phyloP scores from a whole-genome alignment of 345 rosid species.

The Pistacia integerrima region DNA sequence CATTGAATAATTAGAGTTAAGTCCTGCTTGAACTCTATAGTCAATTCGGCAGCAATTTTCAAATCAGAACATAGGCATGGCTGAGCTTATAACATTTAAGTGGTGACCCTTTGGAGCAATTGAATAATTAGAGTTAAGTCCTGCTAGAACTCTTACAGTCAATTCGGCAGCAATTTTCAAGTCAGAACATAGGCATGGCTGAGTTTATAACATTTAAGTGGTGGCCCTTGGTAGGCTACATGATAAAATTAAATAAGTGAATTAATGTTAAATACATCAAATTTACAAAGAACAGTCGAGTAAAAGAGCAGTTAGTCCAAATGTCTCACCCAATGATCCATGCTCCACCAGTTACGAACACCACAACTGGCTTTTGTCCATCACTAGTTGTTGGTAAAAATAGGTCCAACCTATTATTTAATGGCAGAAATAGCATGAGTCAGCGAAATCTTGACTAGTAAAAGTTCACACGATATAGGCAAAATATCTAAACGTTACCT shows the following conservation, averaged over 20 bases:
- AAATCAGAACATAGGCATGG: background rate
- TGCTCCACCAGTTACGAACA: slow-evolving; percentile 96
- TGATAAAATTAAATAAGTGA: background rate
- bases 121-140: too few species aligned
- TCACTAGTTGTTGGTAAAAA: slow-evolving; percentile 65
- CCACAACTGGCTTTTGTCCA: slow-evolving; percentile 87
- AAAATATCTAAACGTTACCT: slow-evolving; percentile 41
- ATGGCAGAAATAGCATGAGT: slow-evolving; percentile 12
- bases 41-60: background rate
- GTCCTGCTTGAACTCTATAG: background rate
- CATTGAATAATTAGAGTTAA: background rate
- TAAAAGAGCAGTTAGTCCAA: slow-evolving; percentile 8
- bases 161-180: background rate
- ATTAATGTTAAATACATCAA: background rate
- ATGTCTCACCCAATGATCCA: slow-evolving; percentile 94
- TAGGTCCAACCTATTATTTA: slow-evolving; percentile 71
- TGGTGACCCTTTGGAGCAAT: background rate
- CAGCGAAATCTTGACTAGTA: background rate
- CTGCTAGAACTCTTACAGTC: background rate
- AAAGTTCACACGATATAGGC: background rate
- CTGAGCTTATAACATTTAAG: background rate
- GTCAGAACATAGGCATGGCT: background rate
- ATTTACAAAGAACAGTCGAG: background rate
- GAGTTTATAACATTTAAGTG: background rate
- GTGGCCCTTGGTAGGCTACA: background rate